These are phyloP conservation scores for Austroboletus rostrupii DNA, from an alignment of 1,284 basidiomycete genomes.

Conservation along the genomic window DNA sequence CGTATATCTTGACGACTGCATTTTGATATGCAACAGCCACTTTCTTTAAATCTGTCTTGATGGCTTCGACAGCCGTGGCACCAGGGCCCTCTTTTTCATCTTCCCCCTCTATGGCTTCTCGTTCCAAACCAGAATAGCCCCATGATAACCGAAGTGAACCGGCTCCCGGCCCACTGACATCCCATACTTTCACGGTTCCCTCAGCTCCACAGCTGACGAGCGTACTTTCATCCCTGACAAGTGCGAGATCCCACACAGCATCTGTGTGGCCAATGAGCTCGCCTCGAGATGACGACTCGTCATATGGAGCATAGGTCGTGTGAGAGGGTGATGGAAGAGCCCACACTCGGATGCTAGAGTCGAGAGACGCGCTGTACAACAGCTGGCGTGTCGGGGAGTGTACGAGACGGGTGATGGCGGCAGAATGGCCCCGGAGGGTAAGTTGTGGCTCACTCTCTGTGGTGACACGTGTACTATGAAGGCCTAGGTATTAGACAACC, in stretches of 20 bases:
- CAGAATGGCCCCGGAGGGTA: conserved; percentile 90
- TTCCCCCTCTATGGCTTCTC: conserved; percentile 45
- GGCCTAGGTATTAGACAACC: conserved; percentile 14
- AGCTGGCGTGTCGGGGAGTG: conserved; percentile 73
- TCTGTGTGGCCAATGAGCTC: conserved; percentile 91
- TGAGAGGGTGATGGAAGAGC: conserved; percentile 66
- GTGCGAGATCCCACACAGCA: conserved; percentile 91
- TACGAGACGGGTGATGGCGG: conserved; percentile 87
- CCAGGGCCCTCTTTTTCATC: conserved; percentile 52
- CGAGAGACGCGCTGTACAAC: conserved; percentile 89
- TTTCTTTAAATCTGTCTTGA: conserved; percentile 75
- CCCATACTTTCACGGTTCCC: conserved; percentile 92
- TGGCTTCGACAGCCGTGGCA: conserved; percentile 78
- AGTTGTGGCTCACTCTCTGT: conserved; percentile 87
- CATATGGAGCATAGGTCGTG: conserved; percentile 87
- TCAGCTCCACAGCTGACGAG: conserved; percentile 90
- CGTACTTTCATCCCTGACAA: conserved; percentile 70
- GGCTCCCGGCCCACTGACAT: conserved; percentile 59
- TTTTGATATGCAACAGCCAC: conserved; percentile 91
- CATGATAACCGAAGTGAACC: conserved; percentile 69
- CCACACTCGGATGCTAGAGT: conserved; percentile 93
- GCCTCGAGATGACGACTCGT: conserved; percentile 71
- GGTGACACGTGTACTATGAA: conserved; percentile 52
- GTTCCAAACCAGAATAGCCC: conserved; percentile 72
- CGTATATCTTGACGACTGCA: conserved; percentile 86